Conservation (phyloP, 2,329 filamentous ascomycete genomes). For the Amauroascus verrucosus region DNA sequence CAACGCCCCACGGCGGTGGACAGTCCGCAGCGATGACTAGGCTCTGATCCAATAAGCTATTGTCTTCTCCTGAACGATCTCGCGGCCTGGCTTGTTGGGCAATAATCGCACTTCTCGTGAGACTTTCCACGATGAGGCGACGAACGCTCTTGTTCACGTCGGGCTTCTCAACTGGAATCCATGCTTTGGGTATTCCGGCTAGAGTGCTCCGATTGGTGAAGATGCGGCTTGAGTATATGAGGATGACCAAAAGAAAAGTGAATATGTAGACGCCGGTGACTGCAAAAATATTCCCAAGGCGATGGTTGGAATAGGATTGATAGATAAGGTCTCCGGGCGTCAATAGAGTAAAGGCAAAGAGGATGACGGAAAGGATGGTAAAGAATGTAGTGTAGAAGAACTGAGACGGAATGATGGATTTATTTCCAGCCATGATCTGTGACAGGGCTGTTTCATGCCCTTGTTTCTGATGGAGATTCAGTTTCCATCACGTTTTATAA, state of each 20-base stretch:
- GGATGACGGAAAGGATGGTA: conserved; percentile 61
- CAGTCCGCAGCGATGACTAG: conserved; percentile 27
- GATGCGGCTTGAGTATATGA: conserved; percentile 74
- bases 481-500: background rate
- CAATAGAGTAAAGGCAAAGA: conserved; percentile 63
- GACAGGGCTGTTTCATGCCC: background rate
- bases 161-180: conserved; percentile 75
- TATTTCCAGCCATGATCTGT: background rate
- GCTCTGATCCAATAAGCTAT: conserved; percentile 13
- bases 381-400: conserved; percentile 76
- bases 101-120: conserved; percentile 68
- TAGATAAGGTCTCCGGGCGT: conserved; percentile 73
- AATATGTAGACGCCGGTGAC: conserved; percentile 65
- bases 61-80: conserved; percentile 40
- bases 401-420: conserved; percentile 41
- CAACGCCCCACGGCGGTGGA: conserved; percentile 63
- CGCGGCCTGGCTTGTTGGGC: conserved; percentile 68
- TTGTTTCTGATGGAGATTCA: background rate
- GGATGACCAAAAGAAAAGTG: conserved; percentile 56
- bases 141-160: conserved; percentile 68
- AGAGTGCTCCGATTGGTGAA: conserved; percentile 76
- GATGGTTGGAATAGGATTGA: conserved; percentile 56
- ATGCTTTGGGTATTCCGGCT: conserved; percentile 72
- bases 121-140: conserved; percentile 60
- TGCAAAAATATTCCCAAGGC: conserved; percentile 73